These are phyloP conservation scores for Cenchrus americanus DNA, from an alignment of 176 grass and related monocot genomes.

Conservation along the genomic window DNA sequence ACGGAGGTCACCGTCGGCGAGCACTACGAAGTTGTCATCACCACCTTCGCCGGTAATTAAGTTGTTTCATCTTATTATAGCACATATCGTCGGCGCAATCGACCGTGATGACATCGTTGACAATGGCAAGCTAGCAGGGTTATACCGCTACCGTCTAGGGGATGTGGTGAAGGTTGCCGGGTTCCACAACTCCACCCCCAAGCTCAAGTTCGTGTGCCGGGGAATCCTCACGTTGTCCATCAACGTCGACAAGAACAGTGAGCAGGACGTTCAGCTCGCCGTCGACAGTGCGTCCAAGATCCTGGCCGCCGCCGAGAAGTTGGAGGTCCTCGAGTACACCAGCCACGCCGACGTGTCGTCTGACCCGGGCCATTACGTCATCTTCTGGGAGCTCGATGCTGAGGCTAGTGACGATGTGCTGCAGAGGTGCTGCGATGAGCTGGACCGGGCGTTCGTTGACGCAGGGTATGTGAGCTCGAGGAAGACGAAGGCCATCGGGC, in stretches of 20 bases:
- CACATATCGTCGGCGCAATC: background rate
- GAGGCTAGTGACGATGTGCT: conserved; percentile 47
- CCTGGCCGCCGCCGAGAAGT: conserved; percentile 61
- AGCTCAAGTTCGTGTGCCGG: conserved; percentile 78
- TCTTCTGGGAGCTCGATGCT: conserved; percentile 78
- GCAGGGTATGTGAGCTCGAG: conserved; percentile 68
- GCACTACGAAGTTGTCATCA: conserved; percentile 82
- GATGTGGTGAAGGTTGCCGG: conserved; percentile 74
- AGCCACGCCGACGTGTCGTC: conserved; percentile 63
- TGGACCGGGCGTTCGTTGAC: conserved; percentile 66
- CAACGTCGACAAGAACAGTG: conserved; percentile 97
- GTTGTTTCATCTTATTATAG: background rate
- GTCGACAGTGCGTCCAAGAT: conserved; percentile 53
- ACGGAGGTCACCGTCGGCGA: conserved; percentile 77
- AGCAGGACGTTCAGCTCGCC: conserved; percentile 77
- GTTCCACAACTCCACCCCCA: conserved; percentile 81
- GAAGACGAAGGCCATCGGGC: conserved; percentile 47
- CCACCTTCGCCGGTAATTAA: conserved; percentile 82
- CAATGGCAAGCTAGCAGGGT: conserved; percentile 41
- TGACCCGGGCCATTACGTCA: conserved; percentile 70
- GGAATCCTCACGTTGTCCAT: conserved; percentile 61
- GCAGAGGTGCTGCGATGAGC: conserved; percentile 70
- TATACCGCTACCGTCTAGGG: conserved; percentile 82
- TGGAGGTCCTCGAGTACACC: conserved; percentile 85
- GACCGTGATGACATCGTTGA: no score